Base-by-base conservation (phyloP, 2,329 filamentous ascomycete species). In the Rosellinia necatrix region DNA sequence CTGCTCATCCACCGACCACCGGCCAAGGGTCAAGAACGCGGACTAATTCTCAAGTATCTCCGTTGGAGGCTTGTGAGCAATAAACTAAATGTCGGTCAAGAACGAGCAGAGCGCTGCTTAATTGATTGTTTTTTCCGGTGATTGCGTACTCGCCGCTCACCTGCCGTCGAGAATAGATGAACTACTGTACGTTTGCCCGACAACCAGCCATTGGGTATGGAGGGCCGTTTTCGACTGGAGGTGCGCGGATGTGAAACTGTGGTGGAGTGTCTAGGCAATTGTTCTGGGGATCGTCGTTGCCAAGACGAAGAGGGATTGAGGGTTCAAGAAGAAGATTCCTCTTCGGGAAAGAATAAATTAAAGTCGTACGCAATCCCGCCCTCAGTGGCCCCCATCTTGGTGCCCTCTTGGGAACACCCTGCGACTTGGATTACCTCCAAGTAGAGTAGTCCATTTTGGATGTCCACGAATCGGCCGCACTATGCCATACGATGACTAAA, bases 401-500 rank as follows among this genome's bases (percentile, higher is more conserved):
- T 25, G 19, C 21, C 17, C 41, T 29, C 7, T 9, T 47, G 34
- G 25, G 8, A 46, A n/a, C 12, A 2, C n/a, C n/a, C n/a, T n/a
- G n/a, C n/a, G n/a, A n/a, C n/a, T n/a, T n/a, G n/a, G n/a, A n/a
- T n/a, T n/a, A n/a, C n/a, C n/a, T n/a, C n/a, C n/a, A n/a, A n/a
- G n/a, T n/a, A n/a, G n/a, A n/a, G 4, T n/a, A 34, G n/a, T 32
- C 48, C 25, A n/a, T 13, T 12, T 40, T 37, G 35, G 25, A 29
- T 41, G 12, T 41, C 38, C 48, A 56, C 42, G 34, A 56, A 49
- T 49, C 38, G 10, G 38, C 32, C 40, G 34, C 38, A 38, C 10
- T 49, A 34, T 43, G 19, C n/a, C 17, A 7, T 43, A 4, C 42
- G 50, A 40, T 50, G 46, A 54, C 50, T 54, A 58, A 49, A 54